phyloP scores from a whole-genome alignment of 169 alveolate genomes.

The Neospora caninum region DNA sequence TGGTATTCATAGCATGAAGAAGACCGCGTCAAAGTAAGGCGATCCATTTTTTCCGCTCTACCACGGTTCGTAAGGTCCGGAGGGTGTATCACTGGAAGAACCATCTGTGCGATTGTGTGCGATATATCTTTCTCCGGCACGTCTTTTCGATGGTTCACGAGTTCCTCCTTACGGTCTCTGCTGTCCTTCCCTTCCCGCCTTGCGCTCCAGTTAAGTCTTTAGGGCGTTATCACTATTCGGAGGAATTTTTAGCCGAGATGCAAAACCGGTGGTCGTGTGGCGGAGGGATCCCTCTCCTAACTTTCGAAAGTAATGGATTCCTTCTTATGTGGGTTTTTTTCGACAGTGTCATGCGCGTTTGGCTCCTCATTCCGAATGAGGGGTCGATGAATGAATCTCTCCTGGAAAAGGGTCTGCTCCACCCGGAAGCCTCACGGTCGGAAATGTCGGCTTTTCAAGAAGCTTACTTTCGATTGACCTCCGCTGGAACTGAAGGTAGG shows the following conservation, averaged over 20 bases:
- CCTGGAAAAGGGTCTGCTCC: not conserved
- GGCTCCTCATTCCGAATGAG: not conserved
- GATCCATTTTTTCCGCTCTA: too few relatives aligned
- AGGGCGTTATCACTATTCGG: too few relatives aligned
- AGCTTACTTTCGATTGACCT: not conserved
- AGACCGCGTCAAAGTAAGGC: not conserved
- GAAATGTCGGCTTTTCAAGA: not conserved
- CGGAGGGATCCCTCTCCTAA: too few relatives aligned
- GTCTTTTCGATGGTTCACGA: not conserved
- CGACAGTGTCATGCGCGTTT: slow-evolving; percentile 19
- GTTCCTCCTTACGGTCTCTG: too few relatives aligned
- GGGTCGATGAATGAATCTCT: not conserved
- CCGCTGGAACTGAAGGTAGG: not conserved
- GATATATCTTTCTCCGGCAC: not conserved
- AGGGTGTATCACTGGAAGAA: not conserved
- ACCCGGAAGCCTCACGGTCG: not conserved
- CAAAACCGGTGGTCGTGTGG: too few relatives aligned
- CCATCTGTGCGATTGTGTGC: not conserved
- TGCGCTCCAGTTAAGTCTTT: too few relatives aligned
- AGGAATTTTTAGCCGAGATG: too few relatives aligned
- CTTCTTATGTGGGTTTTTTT: not conserved
- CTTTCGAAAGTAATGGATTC: too few relatives aligned
- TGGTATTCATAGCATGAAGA: not conserved
- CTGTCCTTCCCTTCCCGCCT: too few relatives aligned
- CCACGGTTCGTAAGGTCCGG: not conserved